Evolutionary conservation across 164 flowering plant genomes (phyloP), one percentile per base, ranked within the genome.

Genomic region (Annona squamosa): DNA sequence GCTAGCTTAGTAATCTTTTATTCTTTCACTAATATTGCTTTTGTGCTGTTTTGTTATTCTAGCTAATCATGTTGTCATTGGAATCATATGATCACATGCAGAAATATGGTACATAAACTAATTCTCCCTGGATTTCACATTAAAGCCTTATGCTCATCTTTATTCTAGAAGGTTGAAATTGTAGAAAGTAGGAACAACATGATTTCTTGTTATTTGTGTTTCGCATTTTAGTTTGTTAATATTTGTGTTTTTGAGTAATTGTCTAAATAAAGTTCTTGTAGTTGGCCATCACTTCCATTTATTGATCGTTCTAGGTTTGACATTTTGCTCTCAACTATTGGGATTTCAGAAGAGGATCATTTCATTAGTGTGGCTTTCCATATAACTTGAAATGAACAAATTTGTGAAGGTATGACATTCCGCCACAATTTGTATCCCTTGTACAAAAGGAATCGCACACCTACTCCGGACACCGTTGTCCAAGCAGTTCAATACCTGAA

Each of bases 401-500:
- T 10, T 75, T 78, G 43, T 82, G 85, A 73, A 93, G 98, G 99
- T 62, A 19, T 79, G 77, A 95, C 89, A 76, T 95, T 95, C 65
- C 97, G 99, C 47, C 98, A 95, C 73, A 91, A 88, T 66, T 71
- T 90, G 18, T 95, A 90, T 79, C 97, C 99, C n/a, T 43, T 82
- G 44, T 95, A 93, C 82, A 95, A 95, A 84, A 86, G 92, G 84
- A 87, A 95, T 59, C 92, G 98, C 13, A 82, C 88, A 37, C 98
- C 98, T 16, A 93, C 98, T 72, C 99, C 99, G 63, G 99, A 95
- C 82, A 93, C 98, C 2, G 77, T 95, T 73, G 90, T 91, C 75
- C 99, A 95, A 72, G 98, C 92, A 18, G 91, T 91, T 80, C 99
- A 90, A 72, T 95, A 90, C 77, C 84, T 95, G 74, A 95, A 95